Evolutionary conservation across 2,329 filamentous ascomycete species (phyloP), one percentile per base, ranked within the genome.

Genomic region (Fusarium nisikadoi): DNA sequence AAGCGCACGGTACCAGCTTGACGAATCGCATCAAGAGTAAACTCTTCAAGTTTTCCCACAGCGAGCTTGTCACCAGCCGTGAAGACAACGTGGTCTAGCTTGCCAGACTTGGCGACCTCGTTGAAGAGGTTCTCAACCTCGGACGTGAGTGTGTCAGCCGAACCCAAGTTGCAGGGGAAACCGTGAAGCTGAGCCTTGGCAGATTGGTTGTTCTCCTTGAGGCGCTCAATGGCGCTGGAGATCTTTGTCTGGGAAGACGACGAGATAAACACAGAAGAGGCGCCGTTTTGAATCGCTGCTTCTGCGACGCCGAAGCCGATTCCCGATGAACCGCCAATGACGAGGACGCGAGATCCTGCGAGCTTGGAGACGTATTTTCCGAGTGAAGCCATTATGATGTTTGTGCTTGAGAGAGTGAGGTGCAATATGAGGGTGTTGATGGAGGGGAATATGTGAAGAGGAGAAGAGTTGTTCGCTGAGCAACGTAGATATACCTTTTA

Each of bases 271-370:
- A 71, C 59, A 7, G 69, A 64, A 0, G 68, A 49, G 0, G 73
- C 73, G 6, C 73, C 73, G 41, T 74, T 64, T 0, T 72, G 58
- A 8, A 75, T 41, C 2, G 65, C 71, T 10, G 62, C 68, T 47
- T 75, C 73, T 19, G 73, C 73, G 20, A 75, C 73, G 11, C 68
- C 73, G 3, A 74, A 75, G 13, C 73, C 73, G 17, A 75, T 72
- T 23, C 73, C 73, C 20, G 71, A 70, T 25, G 71, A 66, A 17
- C 73, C 74, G 12, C 73, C 74, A 20, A 76, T 75, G 62, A 76
- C 57, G 3, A 76, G 71, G 10, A 76, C 70, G n/a, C 72, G 72
- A 7, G 64, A 70, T 19, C 72, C 72, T 11, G 67, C 56, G 29
- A 74, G 72, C 65, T 74, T 74, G 45, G 70, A 73, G 29, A 71